These are phyloP conservation scores for Debaryomyces castellii DNA, from an alignment of 805 yeast genomes.

Conservation along the genomic window DNA sequence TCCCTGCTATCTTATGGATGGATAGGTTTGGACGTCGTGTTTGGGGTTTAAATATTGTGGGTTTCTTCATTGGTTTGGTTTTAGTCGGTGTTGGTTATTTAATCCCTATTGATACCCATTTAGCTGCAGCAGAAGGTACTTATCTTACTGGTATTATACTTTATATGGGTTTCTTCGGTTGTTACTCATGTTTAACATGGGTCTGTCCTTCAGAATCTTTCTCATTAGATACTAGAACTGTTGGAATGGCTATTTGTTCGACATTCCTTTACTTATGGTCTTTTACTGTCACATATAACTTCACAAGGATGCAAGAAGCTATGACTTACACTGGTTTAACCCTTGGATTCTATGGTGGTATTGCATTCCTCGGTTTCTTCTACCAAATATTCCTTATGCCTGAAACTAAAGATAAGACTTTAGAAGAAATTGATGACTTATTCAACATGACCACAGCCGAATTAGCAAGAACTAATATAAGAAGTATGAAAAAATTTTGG, in stretches of 20 bases:
- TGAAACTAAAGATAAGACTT: constrained; percentile 68
- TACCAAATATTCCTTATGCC: constrained; percentile 61
- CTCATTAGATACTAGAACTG: constrained; percentile 56
- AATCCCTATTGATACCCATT: constrained; percentile 35
- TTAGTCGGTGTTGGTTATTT: constrained; percentile 60
- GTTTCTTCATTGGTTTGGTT: constrained; percentile 60
- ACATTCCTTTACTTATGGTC: constrained; percentile 59
- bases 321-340: constrained; percentile 63
- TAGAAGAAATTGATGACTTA: constrained; percentile 69
- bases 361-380: constrained; percentile 56
- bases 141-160: constrained; percentile 62
- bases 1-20: constrained; percentile 62
- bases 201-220: constrained; percentile 67
- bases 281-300: constrained; percentile 64
- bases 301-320: constrained; percentile 52
- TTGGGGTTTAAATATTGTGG: constrained; percentile 59
- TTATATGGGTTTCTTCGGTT: constrained; percentile 66
- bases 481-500: constrained; percentile 22
- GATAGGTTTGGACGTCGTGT: constrained; percentile 56
- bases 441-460: constrained; percentile 49
- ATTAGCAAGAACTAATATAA: constrained; percentile 34
- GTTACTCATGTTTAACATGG: constrained; percentile 68
- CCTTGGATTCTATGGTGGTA: constrained; percentile 67
- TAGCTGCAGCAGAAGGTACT: constrained; percentile 54
- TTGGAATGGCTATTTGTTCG: constrained; percentile 64